Conservation (phyloP, 257 asterid species). For the Solanum bulbocastanum region DNA sequence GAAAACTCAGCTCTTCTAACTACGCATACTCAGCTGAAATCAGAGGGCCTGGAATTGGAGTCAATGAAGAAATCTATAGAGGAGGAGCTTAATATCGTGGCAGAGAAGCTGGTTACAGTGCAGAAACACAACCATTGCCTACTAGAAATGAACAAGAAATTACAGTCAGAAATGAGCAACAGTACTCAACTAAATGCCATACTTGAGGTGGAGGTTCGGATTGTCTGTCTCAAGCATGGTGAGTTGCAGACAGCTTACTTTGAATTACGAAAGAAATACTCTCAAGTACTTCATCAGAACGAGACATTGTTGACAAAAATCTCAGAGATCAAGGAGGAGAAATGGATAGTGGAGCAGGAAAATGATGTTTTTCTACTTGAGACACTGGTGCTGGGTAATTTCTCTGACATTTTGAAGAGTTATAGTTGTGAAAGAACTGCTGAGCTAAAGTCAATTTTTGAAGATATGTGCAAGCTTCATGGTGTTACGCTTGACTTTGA, state of each 20-base stretch:
- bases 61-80: conserved; percentile 43
- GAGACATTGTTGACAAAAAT: conserved; percentile 33
- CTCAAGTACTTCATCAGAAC: conserved; percentile 45
- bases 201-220: conserved; percentile 39
- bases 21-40: conserved; percentile 51
- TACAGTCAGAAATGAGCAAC: conserved; percentile 32
- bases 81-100: conserved; percentile 32
- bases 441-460: conserved; percentile 38
- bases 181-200: conserved; percentile 23
- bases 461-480: conserved; percentile 31
- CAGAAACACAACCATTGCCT: conserved; percentile 46
- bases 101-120: conserved; percentile 32
- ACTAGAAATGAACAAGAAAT: conserved; percentile 33
- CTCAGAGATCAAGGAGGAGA: conserved; percentile 46
- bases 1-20: conserved; percentile 71
- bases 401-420: conserved; percentile 33
- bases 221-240: conserved; percentile 28
- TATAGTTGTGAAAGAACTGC: conserved; percentile 31
- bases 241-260: conserved; percentile 39
- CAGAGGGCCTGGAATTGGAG: conserved; percentile 52
- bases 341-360: conserved; percentile 35
- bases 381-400: conserved; percentile 26
- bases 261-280: conserved; percentile 30
- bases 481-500: conserved; percentile 34
- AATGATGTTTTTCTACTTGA: conserved; percentile 46